Base-by-base conservation (phyloP, 805 yeast genomes). In the Gaillardinia entomophila region DNA sequence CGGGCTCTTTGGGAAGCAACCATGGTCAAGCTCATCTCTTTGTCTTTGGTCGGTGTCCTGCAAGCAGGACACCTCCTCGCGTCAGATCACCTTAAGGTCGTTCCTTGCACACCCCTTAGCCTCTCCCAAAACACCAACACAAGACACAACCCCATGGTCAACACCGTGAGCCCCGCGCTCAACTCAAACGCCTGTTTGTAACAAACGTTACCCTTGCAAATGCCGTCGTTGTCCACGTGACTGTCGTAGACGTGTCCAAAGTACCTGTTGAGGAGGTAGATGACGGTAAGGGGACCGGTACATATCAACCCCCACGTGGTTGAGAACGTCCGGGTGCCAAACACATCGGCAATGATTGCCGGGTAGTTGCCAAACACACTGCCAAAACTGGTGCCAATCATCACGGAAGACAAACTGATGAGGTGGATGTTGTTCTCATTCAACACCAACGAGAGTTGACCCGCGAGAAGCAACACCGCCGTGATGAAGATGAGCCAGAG, bases 241-340 rank as follows among this genome's bases (percentile, higher is more conserved):
- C 53, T 54, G 41, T 76, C 79, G 41, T 82, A 67, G 20, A 73
- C 69, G 7, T 43, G 35, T 1, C 86, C 87, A 42, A 83, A 71
- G 30, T 67, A 60, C 35, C 68, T 68, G 30, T 79, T 76, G 39
- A 82, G 62, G 2, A 64, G 31, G 43, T 73, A 75, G 26, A 82
- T 69, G 0, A 73, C 60, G 3, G 75, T 28, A 14, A 81, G 56
- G 1, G 87, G 86, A 6, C 89, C 89, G 0, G 87, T 77, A 16
- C 88, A 79, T 12, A 77, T 56, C 26, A 82, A 57, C 0, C 90
- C 87, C 90, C 92, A 83, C 1, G 80, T 68, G 0, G 89, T 80
- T 15, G 87, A 77, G 51, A 81, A 83, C 0, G 77, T 71, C 5
- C 58, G 65, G 0, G 84, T 71, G 2, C 89, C 89, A 57, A 81